A percentile compares a stretch with the other conserved stretches of the same genome.
These are phyloP conservation scores for Neofusicoccum sp. DNA, from an alignment of 2,329 filamentous ascomycete genomes.

Conservation along the genomic window DNA sequence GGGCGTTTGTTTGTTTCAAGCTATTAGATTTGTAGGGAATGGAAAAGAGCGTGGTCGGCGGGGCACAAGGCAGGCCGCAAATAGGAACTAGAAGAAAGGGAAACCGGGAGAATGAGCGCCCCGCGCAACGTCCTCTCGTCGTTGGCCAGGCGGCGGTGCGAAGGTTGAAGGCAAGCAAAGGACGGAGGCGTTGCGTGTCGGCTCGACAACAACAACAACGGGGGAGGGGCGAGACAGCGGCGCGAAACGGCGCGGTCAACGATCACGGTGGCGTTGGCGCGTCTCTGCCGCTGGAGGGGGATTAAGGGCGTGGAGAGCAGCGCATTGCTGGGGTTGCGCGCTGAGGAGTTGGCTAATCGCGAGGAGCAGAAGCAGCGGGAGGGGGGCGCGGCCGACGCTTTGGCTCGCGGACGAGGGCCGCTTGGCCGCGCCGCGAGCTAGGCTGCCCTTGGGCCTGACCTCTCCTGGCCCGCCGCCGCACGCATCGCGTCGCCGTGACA, in stretches of 20 bases:
- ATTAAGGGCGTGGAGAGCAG: constrained; percentile 10
- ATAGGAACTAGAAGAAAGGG: not conserved
- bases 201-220: not conserved
- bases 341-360: constrained; percentile 6
- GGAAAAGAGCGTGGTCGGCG: constrained; percentile 15
- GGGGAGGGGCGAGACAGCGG: not conserved
- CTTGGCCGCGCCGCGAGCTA: too few relatives aligned
- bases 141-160: constrained; percentile 1
- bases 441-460: too few relatives aligned
- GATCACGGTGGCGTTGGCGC: constrained; percentile 8
- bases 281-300: constrained; percentile 17
- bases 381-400: constrained; percentile 13
- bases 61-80: constrained; percentile 2
- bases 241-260: constrained; percentile 13
- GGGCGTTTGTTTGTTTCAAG: constrained; percentile 18
- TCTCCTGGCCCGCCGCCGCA: constrained; percentile 11
- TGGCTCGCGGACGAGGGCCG: not conserved
- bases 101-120: not conserved
- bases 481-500: constrained; percentile 1
- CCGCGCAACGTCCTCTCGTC: constrained; percentile 2
- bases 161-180: not conserved
- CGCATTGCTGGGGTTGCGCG: constrained; percentile 18
- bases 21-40: constrained; percentile 17
- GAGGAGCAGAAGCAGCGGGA: constrained; percentile 14
- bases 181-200: not conserved